Conservation (phyloP, 148 eudicot species). For the Amaranthus hypochondriacus region DNA sequence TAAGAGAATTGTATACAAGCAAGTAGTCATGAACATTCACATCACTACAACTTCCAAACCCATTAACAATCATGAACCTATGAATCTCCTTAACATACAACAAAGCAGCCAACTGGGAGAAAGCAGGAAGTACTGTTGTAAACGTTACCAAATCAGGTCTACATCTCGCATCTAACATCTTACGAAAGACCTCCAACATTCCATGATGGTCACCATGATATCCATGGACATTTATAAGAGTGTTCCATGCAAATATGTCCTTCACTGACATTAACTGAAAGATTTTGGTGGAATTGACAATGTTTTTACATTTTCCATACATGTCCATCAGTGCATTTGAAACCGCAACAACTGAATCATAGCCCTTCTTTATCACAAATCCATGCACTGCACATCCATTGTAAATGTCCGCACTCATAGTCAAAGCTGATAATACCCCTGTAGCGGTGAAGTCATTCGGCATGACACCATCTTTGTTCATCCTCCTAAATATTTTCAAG, state of each 20-base stretch:
- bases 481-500: constrained; percentile 39
- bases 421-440: constrained; percentile 53
- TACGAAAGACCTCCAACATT: constrained; percentile 35
- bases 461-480: constrained; percentile 31
- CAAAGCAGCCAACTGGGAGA: constrained; percentile 52
- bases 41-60: constrained; percentile 25
- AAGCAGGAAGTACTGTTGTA: constrained; percentile 65
- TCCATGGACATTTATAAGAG: constrained; percentile 50
- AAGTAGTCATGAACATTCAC: constrained; percentile 22
- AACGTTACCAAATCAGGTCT: constrained; percentile 64
- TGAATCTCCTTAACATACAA: constrained; percentile 60
- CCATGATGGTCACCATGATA: constrained; percentile 50
- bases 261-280: constrained; percentile 43
- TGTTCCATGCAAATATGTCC: constrained; percentile 73
- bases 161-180: constrained; percentile 41
- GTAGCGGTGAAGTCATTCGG: constrained; percentile 50
- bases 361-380: constrained; percentile 47
- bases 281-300: constrained; percentile 30
- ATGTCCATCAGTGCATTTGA: constrained; percentile 61
- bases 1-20: constrained; percentile 43
- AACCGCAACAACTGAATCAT: constrained; percentile 36
- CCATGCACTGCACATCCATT: constrained; percentile 55
- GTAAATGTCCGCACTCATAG: constrained; percentile 37
- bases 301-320: constrained; percentile 64
- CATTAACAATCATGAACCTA: constrained; percentile 47